Evolutionary conservation across 2,329 filamentous ascomycete species (phyloP).

Genomic region (Elsinoe perseae): DNA sequence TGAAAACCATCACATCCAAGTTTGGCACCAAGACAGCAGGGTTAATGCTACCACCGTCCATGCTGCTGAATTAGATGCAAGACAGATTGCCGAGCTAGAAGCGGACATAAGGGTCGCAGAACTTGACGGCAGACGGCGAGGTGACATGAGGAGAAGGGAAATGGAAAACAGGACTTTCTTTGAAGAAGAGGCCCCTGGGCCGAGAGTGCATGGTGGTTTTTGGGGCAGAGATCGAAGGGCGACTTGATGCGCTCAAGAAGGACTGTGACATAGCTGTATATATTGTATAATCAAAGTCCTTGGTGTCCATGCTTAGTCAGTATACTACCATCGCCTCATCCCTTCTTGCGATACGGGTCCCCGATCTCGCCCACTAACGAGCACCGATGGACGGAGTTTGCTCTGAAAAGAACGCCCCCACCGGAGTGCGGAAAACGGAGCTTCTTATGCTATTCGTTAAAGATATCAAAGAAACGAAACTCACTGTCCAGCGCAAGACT

Average conservation of each 20-base stretch:
- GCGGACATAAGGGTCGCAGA: neutral
- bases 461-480: too few relatives aligned
- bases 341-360: too few relatives aligned
- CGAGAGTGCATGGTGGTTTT: neutral
- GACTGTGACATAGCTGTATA: neutral
- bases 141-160: neutral
- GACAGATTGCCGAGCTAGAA: neutral
- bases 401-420: too few relatives aligned
- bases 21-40: neutral
- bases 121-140: neutral
- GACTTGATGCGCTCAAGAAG: neutral
- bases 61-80: neutral
- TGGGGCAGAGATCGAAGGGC: neutral
- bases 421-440: too few relatives aligned
- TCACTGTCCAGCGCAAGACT: too few relatives aligned
- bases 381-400: too few relatives aligned
- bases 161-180: neutral
- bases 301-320: too few relatives aligned
- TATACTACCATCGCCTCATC: too few relatives aligned
- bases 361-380: too few relatives aligned
- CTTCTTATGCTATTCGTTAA: too few relatives aligned
- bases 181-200: neutral
- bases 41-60: neutral
- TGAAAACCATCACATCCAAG: neutral
- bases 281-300: neutral